A percentile compares a stretch with the other conserved stretches of the same genome.
Conservation (phyloP, 2,329 filamentous ascomycete species). For the Bertia moriformis region DNA sequence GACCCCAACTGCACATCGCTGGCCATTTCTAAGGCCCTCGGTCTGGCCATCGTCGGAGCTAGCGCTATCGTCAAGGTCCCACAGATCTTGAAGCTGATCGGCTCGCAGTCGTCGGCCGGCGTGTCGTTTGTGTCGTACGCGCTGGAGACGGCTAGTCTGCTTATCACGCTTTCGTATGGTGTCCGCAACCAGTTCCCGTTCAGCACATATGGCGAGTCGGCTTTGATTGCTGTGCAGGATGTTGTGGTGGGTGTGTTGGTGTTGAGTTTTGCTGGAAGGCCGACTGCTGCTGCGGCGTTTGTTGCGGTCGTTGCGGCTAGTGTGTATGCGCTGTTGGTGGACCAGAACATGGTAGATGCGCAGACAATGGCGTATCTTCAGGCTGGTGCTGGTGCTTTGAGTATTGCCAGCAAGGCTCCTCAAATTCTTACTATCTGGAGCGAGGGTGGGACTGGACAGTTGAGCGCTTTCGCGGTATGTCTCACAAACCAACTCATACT, state of each 20-base stretch:
- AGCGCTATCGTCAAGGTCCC: slow-evolving; percentile 90
- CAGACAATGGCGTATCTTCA: slow-evolving; percentile 61
- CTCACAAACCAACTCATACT: not conserved
- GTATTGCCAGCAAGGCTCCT: slow-evolving; percentile 81
- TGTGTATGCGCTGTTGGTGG: slow-evolving; percentile 56
- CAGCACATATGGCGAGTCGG: slow-evolving; percentile 91
- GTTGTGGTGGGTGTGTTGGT: slow-evolving; percentile 78
- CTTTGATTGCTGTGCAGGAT: slow-evolving; percentile 82
- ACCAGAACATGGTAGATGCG: slow-evolving; percentile 44
- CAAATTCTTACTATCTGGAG: slow-evolving; percentile 80
- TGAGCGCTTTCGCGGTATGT: slow-evolving; percentile 89
- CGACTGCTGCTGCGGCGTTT: slow-evolving; percentile 58
- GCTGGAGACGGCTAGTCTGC: slow-evolving; percentile 75
- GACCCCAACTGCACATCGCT: slow-evolving; percentile 73
- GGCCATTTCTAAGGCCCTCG: slow-evolving; percentile 79
- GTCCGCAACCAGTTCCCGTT: slow-evolving; percentile 83
- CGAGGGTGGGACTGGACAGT: slow-evolving; percentile 79
- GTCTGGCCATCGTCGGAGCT: slow-evolving; percentile 82
- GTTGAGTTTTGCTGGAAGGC: slow-evolving; percentile 63
- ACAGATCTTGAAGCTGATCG: slow-evolving; percentile 83
- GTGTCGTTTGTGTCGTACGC: slow-evolving; percentile 83
- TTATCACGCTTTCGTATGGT: slow-evolving; percentile 87
- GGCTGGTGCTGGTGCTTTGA: slow-evolving; percentile 67
- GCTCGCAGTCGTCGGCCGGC: slow-evolving; percentile 66
- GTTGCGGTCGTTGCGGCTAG: slow-evolving; percentile 61